Evolutionary conservation across 2,329 filamentous ascomycete genomes (phyloP).

Genomic region (Lecanosticta acicola): DNA sequence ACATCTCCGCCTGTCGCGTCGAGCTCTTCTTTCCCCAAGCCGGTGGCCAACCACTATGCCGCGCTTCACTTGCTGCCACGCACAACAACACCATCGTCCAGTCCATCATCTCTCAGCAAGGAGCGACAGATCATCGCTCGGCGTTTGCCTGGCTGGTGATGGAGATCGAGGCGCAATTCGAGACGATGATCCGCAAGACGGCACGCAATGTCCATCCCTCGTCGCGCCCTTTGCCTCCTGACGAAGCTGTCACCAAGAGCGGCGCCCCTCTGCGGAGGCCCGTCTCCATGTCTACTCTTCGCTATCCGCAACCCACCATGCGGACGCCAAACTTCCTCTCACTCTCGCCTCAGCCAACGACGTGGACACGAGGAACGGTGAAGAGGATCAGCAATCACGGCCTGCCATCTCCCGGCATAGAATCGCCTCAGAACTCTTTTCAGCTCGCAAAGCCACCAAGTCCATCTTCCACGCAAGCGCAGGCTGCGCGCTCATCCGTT

Average conservation of each 20-base stretch:
- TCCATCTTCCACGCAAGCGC: too few relatives aligned
- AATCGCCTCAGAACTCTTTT: background rate
- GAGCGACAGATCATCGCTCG: background rate
- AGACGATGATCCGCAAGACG: background rate
- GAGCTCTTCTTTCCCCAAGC: conserved; percentile 11
- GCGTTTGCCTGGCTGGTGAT: background rate
- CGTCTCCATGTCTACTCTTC: background rate
- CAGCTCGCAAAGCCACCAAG: too few relatives aligned
- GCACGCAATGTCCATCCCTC: background rate
- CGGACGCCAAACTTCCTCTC: background rate
- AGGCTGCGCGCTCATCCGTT: too few relatives aligned
- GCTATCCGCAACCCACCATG: background rate
- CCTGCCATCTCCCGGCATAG: background rate
- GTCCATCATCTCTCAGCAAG: background rate
- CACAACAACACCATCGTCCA: conserved; percentile 1
- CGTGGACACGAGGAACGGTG: background rate
- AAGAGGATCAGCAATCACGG: background rate
- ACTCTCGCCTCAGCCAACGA: background rate
- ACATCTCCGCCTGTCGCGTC: conserved; percentile 4
- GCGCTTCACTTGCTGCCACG: conserved; percentile 12
- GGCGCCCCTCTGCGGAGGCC: background rate
- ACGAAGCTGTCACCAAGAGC: too few relatives aligned
- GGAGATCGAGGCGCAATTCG: conserved; percentile 1
- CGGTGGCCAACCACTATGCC: conserved; percentile 3
- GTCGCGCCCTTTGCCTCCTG: too few relatives aligned